Percentiles rank a stretch among this genome's conserved stretches.
Evolutionary conservation across 768 basidiomycete species (phyloP).

Genomic region (Russula sp.): DNA sequence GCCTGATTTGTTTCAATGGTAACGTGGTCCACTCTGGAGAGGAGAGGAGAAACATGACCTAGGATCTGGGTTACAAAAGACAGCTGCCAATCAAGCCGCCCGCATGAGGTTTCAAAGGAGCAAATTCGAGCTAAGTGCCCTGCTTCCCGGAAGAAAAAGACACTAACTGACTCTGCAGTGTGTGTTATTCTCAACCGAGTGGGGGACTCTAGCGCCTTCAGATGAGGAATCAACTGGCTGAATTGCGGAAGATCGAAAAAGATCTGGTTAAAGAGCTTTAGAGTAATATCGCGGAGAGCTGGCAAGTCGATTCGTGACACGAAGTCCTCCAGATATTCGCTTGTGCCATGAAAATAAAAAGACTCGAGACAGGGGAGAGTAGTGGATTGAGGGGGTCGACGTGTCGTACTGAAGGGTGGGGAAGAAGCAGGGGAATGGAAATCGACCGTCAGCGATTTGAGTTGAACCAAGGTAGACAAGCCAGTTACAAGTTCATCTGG

Average conservation of each 20-base stretch:
- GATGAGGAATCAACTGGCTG: neutral
- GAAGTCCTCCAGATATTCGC: conserved; percentile 14
- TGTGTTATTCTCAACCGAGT: neutral
- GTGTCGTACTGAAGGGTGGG: too few species aligned
- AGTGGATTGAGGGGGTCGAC: neutral
- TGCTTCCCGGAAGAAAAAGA: neutral
- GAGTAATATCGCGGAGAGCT: neutral
- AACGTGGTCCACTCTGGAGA: neutral
- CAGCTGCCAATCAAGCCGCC: conserved; percentile 8
- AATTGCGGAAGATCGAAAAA: conserved; percentile 3
- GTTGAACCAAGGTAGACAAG: conserved; percentile 1
- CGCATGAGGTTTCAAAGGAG: neutral
- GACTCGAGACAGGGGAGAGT: neutral
- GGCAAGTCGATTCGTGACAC: neutral
- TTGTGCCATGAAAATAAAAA: neutral
- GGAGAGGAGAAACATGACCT: neutral
- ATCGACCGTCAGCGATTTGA: neutral
- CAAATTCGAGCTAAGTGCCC: neutral
- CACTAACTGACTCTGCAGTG: neutral
- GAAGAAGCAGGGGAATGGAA: neutral
- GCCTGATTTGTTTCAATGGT: too few species aligned
- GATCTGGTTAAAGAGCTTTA: conserved; percentile 1
- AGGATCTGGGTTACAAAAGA: conserved; percentile 9
- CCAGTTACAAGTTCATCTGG: neutral
- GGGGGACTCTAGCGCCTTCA: neutral